Evolutionary conservation across 176 grass and related monocot genomes (phyloP), one percentile per base, ranked within the genome.

Genomic region (Aegilops tauschii): DNA sequence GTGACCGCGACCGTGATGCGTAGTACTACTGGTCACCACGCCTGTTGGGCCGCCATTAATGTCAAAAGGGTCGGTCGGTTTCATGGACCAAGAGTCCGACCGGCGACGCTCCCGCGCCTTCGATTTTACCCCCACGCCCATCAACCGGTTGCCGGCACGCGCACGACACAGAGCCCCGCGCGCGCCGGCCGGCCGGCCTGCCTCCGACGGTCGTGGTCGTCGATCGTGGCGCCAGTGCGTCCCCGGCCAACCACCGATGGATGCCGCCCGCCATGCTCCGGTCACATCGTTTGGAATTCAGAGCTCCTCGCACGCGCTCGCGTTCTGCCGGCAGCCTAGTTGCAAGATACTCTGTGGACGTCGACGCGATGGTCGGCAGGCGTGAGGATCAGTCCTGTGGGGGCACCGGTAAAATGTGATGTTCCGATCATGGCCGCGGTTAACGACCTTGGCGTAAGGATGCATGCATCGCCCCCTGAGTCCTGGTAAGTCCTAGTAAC

Each of bases 321-420:
- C 13, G 3, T 58, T 64, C 56, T 0, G 39, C 12, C 73, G 65
- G 29, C 75, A 66, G 58, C 59, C 27, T 69, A 69, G 17, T 67
- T 67, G 45, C 18, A 89, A 76, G 82, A 44, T 27, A 74, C 45
- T 49, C 12, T 5, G 12, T 49, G 28, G 83, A 82, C 18, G 52
- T 63, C 50, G 83, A 82, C 63, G 37, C 9, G 10, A 39, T 52
- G 78, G 88, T 86, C 78, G 78, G 88, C 78, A 85, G 20, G 20
- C 56, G 50, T 18, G 50, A 16, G 50, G 45, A 49, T 49, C 45
- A 49, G 45, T 49, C 45, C 45, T 49, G 12, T 49, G 12, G 34
- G 52, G 49, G 56, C 47, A 32, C 35, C 42, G 29, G 80, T 54
- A 66, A 71, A 77, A 72, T 17, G 17, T 25, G 31, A 73, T 14